Evolutionary conservation across 306 rosid genomes (phyloP), one percentile per base, ranked within the genome.

Genomic region (Vicia faba): DNA sequence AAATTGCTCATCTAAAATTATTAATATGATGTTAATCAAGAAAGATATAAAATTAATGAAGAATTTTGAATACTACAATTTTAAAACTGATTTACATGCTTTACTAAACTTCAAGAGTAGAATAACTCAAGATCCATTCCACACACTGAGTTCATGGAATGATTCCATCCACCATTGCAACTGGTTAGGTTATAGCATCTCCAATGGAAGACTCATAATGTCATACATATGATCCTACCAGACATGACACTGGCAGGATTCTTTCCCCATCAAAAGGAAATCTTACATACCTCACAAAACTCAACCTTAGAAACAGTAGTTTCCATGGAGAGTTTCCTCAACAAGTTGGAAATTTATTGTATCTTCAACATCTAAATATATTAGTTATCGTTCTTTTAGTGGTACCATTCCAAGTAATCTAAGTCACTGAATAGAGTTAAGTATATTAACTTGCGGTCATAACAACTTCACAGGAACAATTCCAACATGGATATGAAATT

Each of bases 401-500:
- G 83, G 88, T 8, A 67, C n/a, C 3, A 71, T 86, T 68, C 81
- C 84, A 67, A 16, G 66, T 31, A 83, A 83, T 78, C 67, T 78
- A 7, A 75, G 69, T 67, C 60, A 40, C 1, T 83, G 84, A 45
- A 72, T 50, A 38, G 39, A 76, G 23, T 71, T 76, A 3, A 48
- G 41, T 44, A 10, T 6, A 15, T 23, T 85, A 1, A 18, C 39
- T 18, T 33, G 29, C 12, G 48, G 18, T 8, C 5, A 0, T 0
- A 88, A 83, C 83, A 75, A 70, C 18, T 77, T 79, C 7, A 64
- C 59, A 2, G 85, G 87, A 56, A 75, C 44, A 29, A 81, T 85
- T 50, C 91, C 83, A 61, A 5, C 64, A n/a, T 88, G 91, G 88
- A 49, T 85, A 28, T 84, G 85, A 19, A 84, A 81, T 6, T 68